Base-by-base conservation (phyloP, 345 rosid species). In the Eucalyptus tenuipes region DNA sequence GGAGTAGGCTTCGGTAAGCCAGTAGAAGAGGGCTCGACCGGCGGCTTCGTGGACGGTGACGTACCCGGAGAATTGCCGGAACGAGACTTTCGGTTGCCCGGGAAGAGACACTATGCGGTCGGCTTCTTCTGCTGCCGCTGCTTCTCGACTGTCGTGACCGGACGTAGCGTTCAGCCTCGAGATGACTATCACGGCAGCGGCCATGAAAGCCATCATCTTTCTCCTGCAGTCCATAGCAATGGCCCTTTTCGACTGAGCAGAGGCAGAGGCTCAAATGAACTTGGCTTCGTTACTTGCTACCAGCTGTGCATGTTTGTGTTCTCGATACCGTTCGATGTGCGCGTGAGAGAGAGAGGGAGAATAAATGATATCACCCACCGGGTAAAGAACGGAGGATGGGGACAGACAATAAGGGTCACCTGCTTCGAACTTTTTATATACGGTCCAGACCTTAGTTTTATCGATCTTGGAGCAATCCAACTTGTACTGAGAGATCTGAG, bases 41-140 rank as follows among this genome's bases (percentile, higher is more conserved):
- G 93, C 95, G 88, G 25, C 88, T 86, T 90, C 88, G 91, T 94
- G 92, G 49, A 96, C 99, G 44, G 96, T 91, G 64, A 98, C 98
- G 88, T 98, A 98, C 68, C 99, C 99, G 13, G 99, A 95, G 93
- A 95, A 98, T 80, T 98, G 99, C 50, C 95, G 95, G 87, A 98
- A 98, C 49, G 96, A 90, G 80, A 98, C 99, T 48, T 93, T 91
- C 44, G 99, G 99, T 86, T 97, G 99, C 22, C 99, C 99, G 44
- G 99, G 99, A 91, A 98, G 99, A 88, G 96, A 91, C 33, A 92
- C 49, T 85, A 98, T 96, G 88, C 97, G 92, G 91, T 95, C 97
- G 4, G 92, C 95, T 89, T 94, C 98, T 86, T 93, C 98, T 7
- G 68, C 52, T 3, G 40, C 55, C 17, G 48, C 48, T 13, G 86